Evolutionary conservation across 306 rosid genomes (phyloP).

Genomic region (Castanospermum australe): DNA sequence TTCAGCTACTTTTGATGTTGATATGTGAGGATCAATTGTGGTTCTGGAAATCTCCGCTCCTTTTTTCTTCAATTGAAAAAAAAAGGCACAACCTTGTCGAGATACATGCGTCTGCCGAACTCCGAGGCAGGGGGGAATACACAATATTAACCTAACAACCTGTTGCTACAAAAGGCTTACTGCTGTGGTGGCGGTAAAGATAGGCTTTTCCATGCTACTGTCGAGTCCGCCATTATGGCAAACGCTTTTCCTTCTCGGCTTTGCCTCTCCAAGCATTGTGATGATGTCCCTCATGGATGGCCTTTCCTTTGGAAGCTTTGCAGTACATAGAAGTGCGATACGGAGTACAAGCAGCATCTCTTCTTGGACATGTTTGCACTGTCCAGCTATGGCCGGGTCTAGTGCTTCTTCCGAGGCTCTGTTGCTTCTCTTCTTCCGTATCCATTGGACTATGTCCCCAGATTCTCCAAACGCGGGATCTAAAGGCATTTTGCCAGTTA

Average conservation of each 20-base stretch:
- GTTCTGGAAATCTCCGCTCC: constrained; percentile 5
- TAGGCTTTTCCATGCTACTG: constrained; percentile 45
- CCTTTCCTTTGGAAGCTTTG: constrained; percentile 83
- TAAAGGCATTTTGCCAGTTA: constrained; percentile 68
- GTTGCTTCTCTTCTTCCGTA: constrained; percentile 50
- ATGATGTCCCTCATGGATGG: constrained; percentile 77
- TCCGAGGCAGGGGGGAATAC: constrained; percentile 11
- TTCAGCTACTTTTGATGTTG: neutral
- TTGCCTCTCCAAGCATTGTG: constrained; percentile 90
- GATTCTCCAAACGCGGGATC: constrained; percentile 61
- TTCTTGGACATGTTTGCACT: constrained; percentile 78
- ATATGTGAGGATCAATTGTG: neutral
- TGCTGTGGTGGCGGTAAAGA: constrained; percentile 55
- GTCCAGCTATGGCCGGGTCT: constrained; percentile 62
- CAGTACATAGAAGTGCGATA: constrained; percentile 76
- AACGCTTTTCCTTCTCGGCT: constrained; percentile 83
- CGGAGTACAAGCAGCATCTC: constrained; percentile 90
- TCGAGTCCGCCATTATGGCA: constrained; percentile 47
- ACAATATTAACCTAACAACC: constrained; percentile 1
- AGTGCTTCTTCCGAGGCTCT: constrained; percentile 52
- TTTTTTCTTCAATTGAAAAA: neutral
- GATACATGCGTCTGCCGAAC: constrained; percentile 20
- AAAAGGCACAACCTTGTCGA: neutral
- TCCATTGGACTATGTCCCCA: constrained; percentile 68
- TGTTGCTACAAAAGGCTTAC: constrained; percentile 40